phyloP scores from a whole-genome alignment of 2,329 filamentous ascomycete species.

The Colletotrichum sp. region DNA sequence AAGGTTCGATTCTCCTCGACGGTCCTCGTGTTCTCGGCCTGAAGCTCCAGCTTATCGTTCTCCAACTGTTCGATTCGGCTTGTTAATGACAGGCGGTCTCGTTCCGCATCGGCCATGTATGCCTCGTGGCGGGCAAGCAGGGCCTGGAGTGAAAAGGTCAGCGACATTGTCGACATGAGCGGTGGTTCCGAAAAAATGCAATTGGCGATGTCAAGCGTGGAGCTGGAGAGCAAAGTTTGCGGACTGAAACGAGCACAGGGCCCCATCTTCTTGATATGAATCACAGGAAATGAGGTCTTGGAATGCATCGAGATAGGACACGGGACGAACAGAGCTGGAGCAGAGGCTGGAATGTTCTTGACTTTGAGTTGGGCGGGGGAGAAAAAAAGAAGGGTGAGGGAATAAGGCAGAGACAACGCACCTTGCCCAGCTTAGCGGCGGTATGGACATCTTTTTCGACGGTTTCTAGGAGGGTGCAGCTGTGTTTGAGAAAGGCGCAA shows the following conservation, averaged over 20 bases:
- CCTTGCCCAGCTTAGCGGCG: slow-evolving; percentile 89
- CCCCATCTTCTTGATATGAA: slow-evolving; percentile 2
- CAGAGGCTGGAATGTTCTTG: slow-evolving; percentile 12
- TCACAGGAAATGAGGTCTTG: slow-evolving; percentile 13
- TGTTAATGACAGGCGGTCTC: slow-evolving; percentile 77
- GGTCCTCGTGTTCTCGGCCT: slow-evolving; percentile 76
- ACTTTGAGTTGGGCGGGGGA: neutral
- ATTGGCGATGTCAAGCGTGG: slow-evolving; percentile 16
- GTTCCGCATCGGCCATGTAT: slow-evolving; percentile 91
- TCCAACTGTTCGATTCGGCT: slow-evolving; percentile 79
- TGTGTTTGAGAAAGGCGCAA: slow-evolving; percentile 83
- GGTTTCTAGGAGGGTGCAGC: slow-evolving; percentile 76
- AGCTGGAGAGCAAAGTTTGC: slow-evolving; percentile 15
- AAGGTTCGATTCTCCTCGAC: slow-evolving; percentile 84
- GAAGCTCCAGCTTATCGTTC: slow-evolving; percentile 73
- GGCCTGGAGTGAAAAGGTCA: slow-evolving; percentile 82
- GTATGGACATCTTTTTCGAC: slow-evolving; percentile 88
- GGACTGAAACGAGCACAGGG: slow-evolving; percentile 26
- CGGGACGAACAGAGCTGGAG: neutral
- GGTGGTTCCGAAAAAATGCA: slow-evolving; percentile 19
- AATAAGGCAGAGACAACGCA: slow-evolving; percentile 55
- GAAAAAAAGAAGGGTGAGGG: neutral
- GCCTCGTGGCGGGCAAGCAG: slow-evolving; percentile 90
- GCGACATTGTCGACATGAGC: slow-evolving; percentile 43
- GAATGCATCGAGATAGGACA: slow-evolving; percentile 13